phyloP scores from a whole-genome alignment of 169 alveolate species.

The Toxoplasma gondii region DNA sequence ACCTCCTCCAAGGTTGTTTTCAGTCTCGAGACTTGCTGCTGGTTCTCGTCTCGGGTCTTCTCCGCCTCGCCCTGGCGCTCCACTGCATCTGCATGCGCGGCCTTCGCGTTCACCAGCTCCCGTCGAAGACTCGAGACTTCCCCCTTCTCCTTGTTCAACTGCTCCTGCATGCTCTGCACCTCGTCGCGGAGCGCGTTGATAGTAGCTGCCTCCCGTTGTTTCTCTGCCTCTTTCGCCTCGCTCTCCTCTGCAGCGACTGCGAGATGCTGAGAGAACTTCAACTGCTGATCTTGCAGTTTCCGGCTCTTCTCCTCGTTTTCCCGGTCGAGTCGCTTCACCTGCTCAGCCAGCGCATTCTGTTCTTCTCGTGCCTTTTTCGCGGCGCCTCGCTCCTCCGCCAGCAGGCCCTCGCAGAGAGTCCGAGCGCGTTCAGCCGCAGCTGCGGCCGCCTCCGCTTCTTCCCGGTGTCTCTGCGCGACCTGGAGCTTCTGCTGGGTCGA shows the following conservation, averaged over 20 bases:
- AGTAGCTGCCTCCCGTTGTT: not conserved
- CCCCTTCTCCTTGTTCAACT: not conserved
- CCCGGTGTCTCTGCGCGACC: not conserved
- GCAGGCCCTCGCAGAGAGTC: not conserved
- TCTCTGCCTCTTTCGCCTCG: not conserved
- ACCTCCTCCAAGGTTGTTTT: not conserved
- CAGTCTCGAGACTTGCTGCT: not conserved
- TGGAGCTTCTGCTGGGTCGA: not conserved
- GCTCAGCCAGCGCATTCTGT: not conserved
- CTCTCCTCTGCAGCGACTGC: not conserved
- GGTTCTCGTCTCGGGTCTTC: not conserved
- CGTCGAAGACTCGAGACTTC: not conserved
- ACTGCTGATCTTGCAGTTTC: not conserved
- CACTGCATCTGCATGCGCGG: not conserved
- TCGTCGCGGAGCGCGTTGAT: not conserved
- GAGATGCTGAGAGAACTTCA: not conserved
- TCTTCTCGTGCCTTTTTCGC: not conserved
- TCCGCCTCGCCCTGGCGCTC: not conserved
- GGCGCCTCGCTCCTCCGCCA: not conserved
- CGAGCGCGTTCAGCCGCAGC: not conserved
- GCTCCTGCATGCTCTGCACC: not conserved
- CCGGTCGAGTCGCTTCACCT: not conserved
- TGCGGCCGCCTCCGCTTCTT: not conserved
- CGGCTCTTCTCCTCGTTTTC: not conserved
- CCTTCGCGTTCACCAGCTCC: not conserved